Percentiles rank a stretch among this genome's conserved stretches.
These are phyloP conservation scores for Plenodomus biglobosus DNA, from an alignment of 2,329 filamentous ascomycete genomes.

Conservation along the genomic window DNA sequence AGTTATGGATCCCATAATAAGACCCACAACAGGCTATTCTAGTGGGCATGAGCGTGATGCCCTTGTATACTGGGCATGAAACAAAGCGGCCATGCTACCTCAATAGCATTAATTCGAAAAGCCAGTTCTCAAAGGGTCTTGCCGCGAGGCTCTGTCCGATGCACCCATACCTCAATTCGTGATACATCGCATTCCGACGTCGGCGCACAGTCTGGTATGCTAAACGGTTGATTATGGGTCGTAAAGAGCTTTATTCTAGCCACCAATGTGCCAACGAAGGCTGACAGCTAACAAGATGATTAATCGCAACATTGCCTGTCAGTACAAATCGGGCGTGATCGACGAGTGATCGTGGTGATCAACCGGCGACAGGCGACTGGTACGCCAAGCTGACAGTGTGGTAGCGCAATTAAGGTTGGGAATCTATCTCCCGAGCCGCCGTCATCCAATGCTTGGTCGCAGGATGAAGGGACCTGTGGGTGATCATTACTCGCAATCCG, in stretches of 20 bases:
- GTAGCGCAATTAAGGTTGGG: conserved; percentile 29
- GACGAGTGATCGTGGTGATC: conserved; percentile 14
- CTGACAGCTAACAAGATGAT: too few species aligned
- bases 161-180: conserved; percentile 20
- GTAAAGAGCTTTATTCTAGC: not conserved
- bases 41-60: not conserved
- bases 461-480: conserved; percentile 24
- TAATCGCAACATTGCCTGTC: conserved; percentile 12
- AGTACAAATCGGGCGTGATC: conserved; percentile 16
- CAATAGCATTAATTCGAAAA: conserved; percentile 10
- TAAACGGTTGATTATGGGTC: not conserved
- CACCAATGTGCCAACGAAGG: not conserved
- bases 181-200: conserved; percentile 9
- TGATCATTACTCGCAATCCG: conserved; percentile 22
- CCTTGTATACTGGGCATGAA: not conserved
- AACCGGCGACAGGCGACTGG: conserved; percentile 9
- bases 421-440: conserved; percentile 23
- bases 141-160: not conserved
- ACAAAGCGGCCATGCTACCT: not conserved
- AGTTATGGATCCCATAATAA: too few species aligned
- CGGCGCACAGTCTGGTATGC: conserved; percentile 1
- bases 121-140: conserved; percentile 1
- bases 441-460: conserved; percentile 14
- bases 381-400: conserved; percentile 10
- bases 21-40: not conserved